A percentile compares a stretch with the other conserved stretches of the same genome.
Conservation (phyloP, 208 protist species). For the Leishmania gerbilli region DNA sequence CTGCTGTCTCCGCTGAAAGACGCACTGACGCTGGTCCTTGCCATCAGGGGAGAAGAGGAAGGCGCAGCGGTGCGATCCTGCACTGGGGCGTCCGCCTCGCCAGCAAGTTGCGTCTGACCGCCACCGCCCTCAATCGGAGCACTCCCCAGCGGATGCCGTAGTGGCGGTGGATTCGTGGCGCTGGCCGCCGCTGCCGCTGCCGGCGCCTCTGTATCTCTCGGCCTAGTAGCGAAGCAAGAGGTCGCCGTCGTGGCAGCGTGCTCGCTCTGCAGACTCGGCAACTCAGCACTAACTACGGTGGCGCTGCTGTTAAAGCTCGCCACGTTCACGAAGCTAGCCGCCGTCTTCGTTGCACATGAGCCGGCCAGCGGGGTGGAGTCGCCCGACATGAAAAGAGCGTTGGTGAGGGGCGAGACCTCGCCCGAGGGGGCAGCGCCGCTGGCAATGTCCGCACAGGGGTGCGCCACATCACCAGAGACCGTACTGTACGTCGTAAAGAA, state of each 20-base stretch:
- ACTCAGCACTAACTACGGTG: neutral
- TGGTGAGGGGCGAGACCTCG: neutral
- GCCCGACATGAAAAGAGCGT: neutral
- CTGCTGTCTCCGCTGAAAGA: neutral
- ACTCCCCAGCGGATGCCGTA: neutral
- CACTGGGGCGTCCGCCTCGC: neutral
- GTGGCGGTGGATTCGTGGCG: neutral
- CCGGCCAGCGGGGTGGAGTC: neutral
- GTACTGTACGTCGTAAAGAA: neutral
- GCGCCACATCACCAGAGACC: neutral
- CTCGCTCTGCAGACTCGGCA: neutral
- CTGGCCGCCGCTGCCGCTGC: neutral
- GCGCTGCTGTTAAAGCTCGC: neutral
- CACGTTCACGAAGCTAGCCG: neutral
- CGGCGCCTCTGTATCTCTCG: neutral
- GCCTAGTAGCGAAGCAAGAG: neutral
- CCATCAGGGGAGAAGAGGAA: neutral
- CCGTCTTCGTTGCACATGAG: neutral
- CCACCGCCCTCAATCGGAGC: neutral
- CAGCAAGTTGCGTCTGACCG: neutral
- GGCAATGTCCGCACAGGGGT: neutral
- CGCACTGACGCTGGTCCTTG: neutral
- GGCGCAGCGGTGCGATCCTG: neutral
- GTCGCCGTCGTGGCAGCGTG: neutral
- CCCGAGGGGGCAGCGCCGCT: neutral